phyloP scores from a whole-genome alignment of 2,329 filamentous ascomycete species.

The Lecanicillium sp. region DNA sequence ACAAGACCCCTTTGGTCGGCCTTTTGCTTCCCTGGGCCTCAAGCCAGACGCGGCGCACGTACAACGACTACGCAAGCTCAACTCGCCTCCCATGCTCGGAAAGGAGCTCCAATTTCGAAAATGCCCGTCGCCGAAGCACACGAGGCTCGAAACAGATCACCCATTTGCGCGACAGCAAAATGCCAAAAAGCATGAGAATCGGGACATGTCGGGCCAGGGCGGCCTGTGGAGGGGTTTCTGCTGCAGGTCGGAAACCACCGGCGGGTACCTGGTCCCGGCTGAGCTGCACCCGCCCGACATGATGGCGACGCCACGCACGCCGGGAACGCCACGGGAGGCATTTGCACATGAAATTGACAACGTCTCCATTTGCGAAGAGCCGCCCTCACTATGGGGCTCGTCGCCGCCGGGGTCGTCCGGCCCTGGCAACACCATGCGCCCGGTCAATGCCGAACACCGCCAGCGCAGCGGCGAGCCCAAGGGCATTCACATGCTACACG shows the following conservation, averaged over 20 bases:
- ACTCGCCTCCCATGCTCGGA: conserved; percentile 83
- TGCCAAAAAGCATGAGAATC: conserved; percentile 36
- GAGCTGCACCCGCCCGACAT: conserved; percentile 38
- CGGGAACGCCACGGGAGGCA: conserved; percentile 32
- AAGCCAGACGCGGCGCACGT: conserved; percentile 31
- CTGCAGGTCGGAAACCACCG: conserved; percentile 31
- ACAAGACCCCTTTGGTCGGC: conserved; percentile 31
- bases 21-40: conserved; percentile 32
- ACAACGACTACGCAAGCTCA: conserved; percentile 40
- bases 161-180: conserved; percentile 41
- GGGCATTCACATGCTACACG: conserved; percentile 40
- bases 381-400: conserved; percentile 20
- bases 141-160: conserved; percentile 75
- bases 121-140: conserved; percentile 76
- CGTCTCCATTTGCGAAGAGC: conserved; percentile 32
- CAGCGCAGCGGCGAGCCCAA: conserved; percentile 27
- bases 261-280: conserved; percentile 30
- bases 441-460: conserved; percentile 16
- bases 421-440: neutral
- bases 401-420: conserved; percentile 12
- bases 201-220: conserved; percentile 47
- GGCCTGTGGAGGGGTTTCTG: conserved; percentile 77
- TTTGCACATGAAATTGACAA: conserved; percentile 33
- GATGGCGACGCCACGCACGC: conserved; percentile 41
- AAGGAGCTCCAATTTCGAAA: conserved; percentile 70